A percentile compares a stretch with the other conserved stretches of the same genome.
These are phyloP conservation scores for Trichoderma endophyticum DNA, from an alignment of 2,329 filamentous ascomycete species.

Conservation along the genomic window DNA sequence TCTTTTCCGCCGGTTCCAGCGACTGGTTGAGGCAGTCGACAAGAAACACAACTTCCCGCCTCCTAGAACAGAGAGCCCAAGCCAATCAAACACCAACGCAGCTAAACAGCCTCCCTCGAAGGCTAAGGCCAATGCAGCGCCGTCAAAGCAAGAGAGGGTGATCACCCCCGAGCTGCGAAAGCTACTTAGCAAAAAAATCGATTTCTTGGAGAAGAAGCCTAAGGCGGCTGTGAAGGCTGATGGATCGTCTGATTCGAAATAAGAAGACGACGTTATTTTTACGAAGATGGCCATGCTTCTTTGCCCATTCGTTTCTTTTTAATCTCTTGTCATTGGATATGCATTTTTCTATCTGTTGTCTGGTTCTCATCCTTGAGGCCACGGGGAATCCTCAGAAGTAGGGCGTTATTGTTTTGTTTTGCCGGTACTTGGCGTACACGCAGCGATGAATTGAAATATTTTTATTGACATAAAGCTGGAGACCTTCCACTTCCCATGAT, in stretches of 20 bases:
- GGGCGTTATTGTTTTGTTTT: not conserved
- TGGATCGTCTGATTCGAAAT: constrained; percentile 31
- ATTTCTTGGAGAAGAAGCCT: constrained; percentile 35
- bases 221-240: constrained; percentile 37
- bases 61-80: constrained; percentile 32
- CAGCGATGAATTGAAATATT: not conserved
- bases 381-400: not conserved
- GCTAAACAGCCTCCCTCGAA: constrained; percentile 23
- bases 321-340: not conserved
- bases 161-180: constrained; percentile 57
- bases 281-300: not conserved
- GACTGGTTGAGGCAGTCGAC: constrained; percentile 86
- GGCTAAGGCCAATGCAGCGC: constrained; percentile 38
- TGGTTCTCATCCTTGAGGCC: not conserved
- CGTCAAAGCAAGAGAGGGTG: constrained; percentile 40
- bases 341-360: not conserved
- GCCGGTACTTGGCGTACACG: not conserved
- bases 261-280: constrained; percentile 14
- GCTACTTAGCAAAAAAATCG: constrained; percentile 49
- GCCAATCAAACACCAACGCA: not conserved
- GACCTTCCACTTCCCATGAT: not conserved
- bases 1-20: constrained; percentile 82
- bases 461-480: not conserved
- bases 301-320: not conserved
- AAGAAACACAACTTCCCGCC: constrained; percentile 83